phyloP scores from a whole-genome alignment of 148 eudicot genomes.

The Chenopodium quinoa region DNA sequence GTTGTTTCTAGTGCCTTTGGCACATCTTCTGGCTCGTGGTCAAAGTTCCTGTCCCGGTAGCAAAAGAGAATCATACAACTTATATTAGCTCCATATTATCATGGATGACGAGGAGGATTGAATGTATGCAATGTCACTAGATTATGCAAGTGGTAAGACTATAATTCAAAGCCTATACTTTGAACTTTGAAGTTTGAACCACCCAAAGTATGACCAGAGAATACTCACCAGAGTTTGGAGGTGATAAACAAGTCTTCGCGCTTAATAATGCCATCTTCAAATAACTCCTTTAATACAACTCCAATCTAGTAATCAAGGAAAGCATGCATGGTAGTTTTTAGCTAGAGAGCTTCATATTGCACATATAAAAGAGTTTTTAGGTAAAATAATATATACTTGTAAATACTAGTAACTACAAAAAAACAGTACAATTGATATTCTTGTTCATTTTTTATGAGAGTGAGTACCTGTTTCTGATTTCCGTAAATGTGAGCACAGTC shows the following conservation, averaged over 20 bases:
- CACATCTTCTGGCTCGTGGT: slow-evolving; percentile 58
- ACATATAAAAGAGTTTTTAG: no score
- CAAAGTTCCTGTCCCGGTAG: slow-evolving; percentile 35
- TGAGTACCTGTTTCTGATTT: slow-evolving; percentile 48
- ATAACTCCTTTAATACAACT: slow-evolving; percentile 40
- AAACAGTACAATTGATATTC: no score
- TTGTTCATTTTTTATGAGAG: no score
- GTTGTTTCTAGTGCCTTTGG: slow-evolving; percentile 43
- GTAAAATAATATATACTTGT: no score
- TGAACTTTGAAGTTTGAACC: no score
- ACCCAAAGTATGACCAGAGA: no score
- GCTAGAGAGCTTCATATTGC: no score
- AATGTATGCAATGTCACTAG: background rate
- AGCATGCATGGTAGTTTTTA: background rate
- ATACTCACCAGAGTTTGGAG: slow-evolving; percentile 50
- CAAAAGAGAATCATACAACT: background rate
- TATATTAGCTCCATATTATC: background rate
- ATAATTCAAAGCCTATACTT: no score
- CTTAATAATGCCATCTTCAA: slow-evolving; percentile 44
- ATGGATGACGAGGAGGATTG: background rate
- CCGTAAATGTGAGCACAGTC: slow-evolving; percentile 48
- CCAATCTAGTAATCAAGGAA: slow-evolving; percentile 42
- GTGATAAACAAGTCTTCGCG: slow-evolving; percentile 58
- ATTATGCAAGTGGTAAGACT: background rate
- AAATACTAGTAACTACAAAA: no score